Percentiles rank a stretch among this genome's conserved stretches.
Evolutionary conservation across 176 grass and related monocot species (phyloP).

Genomic region (Microstegium vimineum): DNA sequence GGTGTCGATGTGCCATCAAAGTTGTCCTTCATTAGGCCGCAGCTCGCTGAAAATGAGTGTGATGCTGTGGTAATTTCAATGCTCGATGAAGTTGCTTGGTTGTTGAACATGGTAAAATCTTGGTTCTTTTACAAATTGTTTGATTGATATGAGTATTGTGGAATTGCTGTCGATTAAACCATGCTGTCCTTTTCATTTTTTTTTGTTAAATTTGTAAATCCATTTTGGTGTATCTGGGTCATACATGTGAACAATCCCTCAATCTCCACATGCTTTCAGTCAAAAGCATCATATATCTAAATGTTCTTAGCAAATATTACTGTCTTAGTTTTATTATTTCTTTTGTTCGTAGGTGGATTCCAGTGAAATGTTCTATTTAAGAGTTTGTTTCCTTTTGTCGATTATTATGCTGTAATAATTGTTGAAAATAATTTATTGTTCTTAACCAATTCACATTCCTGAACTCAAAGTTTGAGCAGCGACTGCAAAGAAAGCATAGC

Average conservation of each 20-base stretch:
- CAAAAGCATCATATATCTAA: constrained; percentile 1
- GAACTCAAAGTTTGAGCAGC: not conserved
- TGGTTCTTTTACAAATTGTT: not conserved
- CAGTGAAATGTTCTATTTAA: not conserved
- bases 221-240: not conserved
- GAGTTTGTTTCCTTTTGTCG: not conserved
- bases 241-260: not conserved
- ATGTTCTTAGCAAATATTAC: not conserved
- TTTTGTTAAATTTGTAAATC: not conserved
- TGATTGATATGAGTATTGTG: not conserved
- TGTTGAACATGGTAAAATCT: constrained; percentile 92
- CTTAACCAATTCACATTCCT: too few species aligned
- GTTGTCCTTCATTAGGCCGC: constrained; percentile 76
- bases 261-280: not conserved
- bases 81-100: constrained; percentile 97
- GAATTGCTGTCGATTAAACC: not conserved
- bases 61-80: constrained; percentile 78
- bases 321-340: not conserved
- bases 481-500: not conserved
- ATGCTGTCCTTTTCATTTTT: not conserved
- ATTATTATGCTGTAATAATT: not conserved
- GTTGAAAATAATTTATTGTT: too few species aligned
- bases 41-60: constrained; percentile 62
- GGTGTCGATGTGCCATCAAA: constrained; percentile 75
- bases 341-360: not conserved